Base-by-base conservation (phyloP, 108 stramenopile genomes). In the Nitzschia palea region DNA sequence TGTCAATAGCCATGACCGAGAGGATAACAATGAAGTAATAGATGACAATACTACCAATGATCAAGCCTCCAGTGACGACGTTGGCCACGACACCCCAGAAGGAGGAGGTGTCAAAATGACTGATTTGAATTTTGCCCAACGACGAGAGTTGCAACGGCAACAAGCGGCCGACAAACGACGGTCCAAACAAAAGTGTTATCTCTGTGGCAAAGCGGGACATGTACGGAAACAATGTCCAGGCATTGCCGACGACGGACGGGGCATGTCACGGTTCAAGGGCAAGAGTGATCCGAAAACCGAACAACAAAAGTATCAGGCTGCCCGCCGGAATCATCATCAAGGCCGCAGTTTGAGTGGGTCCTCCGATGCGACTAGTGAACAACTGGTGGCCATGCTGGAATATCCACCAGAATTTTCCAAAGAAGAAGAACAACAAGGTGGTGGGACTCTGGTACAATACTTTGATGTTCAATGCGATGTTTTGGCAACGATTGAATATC, bases 201-300 rank as follows among this genome's bases (percentile, higher is more conserved):
- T 74, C 8, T 74, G 73, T 53, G 73, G 73, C 23, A 36, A 60
- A 31, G 15, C 56, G 63, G 80, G 78, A 54, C 43, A 80, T 65
- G 50, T 56, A 43, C 29, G 82, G 58, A 44, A 50, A 55, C 18
- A 64, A 74, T 65, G 67, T 51, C 55, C 80, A 56, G 79, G 44
- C 9, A 36, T 79, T 66, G 33, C 55, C 32, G 62, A 59, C 58
- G 40, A 77, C 65, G 68, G 82, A 70, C 72, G 79, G 60, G 73
- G 65, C 62, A 54, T 44, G 53, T 68, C 67, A 18, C 52, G 37
- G 12, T 68, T 37, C 37, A 55, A 68, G 26, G 36, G 43, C 9
- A 54, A 68, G 44, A 47, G 44, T 22, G 52, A 36, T 52, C 15
- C 10, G 14, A 52, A 66, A 66, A 4, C 15, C 5, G 52, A 54